Base-by-base conservation (phyloP, 805 yeast genomes). In the Barnettozyma pratensis region DNA sequence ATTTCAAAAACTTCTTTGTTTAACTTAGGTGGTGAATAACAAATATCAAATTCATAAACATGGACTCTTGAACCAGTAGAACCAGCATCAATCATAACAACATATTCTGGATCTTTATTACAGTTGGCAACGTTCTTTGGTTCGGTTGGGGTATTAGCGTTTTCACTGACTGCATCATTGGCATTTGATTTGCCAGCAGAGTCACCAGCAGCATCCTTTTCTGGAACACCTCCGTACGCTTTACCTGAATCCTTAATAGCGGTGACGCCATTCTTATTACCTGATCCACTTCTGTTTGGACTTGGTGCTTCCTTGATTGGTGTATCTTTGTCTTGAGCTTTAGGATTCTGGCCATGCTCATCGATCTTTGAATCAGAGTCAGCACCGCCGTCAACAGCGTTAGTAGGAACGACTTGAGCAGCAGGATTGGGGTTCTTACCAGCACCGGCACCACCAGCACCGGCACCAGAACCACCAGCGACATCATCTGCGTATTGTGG, bases 41-140 rank as follows among this genome's bases (percentile, higher is more conserved):
- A 91, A 48, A 88, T 82, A 70, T 89, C 87, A 71, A 94, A 94
- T 59, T 86, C 82, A 69, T 95, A 94, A 42, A 94, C 84, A 67
- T 95, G 99, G 37, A 94, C 87, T 66, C 99, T 83, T 12, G 97
- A 90, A 32, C 99, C 99, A 12, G 96, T 85, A 1, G 98, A 91
- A 7, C 99, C 99, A 7, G 99, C 99, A 72, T 94, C 99, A 48
- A 94, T 74, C 97, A 94, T 90, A 27, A 94, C 78, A 31, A 91
- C 97, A 58, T 76, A 92, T 62, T 86, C 85, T 35, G 78, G 68
- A 29, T 78, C 72, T 43, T 67, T 65, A 4, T 52, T 60, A 60
- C 80, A 75, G 25, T 56, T 53, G 25, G 62, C 63, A 27, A 49
- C 41, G 29, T 47, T 29, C 14, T 39, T 42, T 9, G 36, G 38